Conservation (phyloP, 768 basidiomycete species). For the Rhodocollybia butyracea region DNA sequence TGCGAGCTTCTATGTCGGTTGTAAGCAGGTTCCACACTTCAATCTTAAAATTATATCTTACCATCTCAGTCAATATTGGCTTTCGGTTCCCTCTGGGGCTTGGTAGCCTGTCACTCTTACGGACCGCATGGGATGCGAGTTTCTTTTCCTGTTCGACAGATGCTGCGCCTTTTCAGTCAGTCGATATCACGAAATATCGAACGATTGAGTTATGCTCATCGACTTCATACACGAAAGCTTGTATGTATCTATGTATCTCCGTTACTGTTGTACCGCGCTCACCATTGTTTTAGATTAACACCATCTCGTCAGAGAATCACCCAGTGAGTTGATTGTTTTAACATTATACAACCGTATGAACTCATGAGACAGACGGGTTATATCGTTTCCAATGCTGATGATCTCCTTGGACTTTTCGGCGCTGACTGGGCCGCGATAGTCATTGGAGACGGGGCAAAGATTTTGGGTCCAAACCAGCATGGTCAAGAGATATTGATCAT, state of each 20-base stretch:
- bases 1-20: slow-evolving; percentile 83
- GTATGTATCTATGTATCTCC: slow-evolving; percentile 35
- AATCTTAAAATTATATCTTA: neutral
- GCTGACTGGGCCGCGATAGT: slow-evolving; percentile 73
- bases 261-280: neutral
- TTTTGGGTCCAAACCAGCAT: slow-evolving; percentile 64
- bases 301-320: slow-evolving; percentile 61
- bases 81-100: slow-evolving; percentile 77
- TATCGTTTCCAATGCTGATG: slow-evolving; percentile 78
- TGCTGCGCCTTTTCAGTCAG: slow-evolving; percentile 76
- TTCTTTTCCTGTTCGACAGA: slow-evolving; percentile 80
- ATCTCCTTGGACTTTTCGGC: slow-evolving; percentile 74
- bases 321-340: slow-evolving; percentile 33
- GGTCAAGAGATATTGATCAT: slow-evolving; percentile 78
- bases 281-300: slow-evolving; percentile 53
- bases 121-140: slow-evolving; percentile 79
- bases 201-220: slow-evolving; percentile 70
- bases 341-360: too few relatives aligned
- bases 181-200: slow-evolving; percentile 80
- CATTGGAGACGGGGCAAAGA: slow-evolving; percentile 69
- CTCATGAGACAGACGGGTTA: slow-evolving; percentile 50
- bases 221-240: slow-evolving; percentile 73
- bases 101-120: slow-evolving; percentile 77
- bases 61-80: slow-evolving; percentile 64
- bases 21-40: slow-evolving; percentile 33